Percentiles rank a stretch among this genome's conserved stretches.
phyloP scores from a whole-genome alignment of 768 basidiomycete species.

The Candolleomyces efflorescens region DNA sequence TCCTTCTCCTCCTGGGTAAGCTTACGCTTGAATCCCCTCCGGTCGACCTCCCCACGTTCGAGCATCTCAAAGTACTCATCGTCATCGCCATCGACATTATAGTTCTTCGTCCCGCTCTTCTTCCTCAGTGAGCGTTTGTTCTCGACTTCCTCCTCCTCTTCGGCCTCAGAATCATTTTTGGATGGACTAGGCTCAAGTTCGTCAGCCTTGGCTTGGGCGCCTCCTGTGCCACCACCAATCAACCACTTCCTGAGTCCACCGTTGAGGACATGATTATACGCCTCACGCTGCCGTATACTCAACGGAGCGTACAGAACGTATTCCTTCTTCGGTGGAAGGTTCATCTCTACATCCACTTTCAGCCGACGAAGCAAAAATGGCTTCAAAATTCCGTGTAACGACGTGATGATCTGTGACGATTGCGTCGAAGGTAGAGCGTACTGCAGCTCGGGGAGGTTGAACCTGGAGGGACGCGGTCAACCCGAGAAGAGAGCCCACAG shows the following conservation, averaged over 20 bases:
- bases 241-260: conserved; percentile 69
- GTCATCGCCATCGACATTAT: conserved; percentile 57
- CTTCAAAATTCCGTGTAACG: conserved; percentile 87
- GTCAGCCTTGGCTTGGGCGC: conserved; percentile 13
- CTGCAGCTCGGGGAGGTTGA: conserved; percentile 66
- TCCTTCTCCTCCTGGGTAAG: conserved; percentile 30
- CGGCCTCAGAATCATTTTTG: conserved; percentile 7
- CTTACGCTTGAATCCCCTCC: conserved; percentile 27
- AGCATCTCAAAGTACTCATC: conserved; percentile 63
- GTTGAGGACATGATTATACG: conserved; percentile 77
- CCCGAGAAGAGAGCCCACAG: not conserved
- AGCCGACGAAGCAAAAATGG: conserved; percentile 92
- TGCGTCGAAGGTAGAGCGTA: conserved; percentile 52
- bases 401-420: conserved; percentile 63
- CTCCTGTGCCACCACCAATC: conserved; percentile 29
- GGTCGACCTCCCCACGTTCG: conserved; percentile 43
- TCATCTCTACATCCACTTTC: conserved; percentile 80
- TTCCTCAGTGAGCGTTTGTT: conserved; percentile 23
- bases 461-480: conserved; percentile 35
- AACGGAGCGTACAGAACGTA: conserved; percentile 93
- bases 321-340: conserved; percentile 88
- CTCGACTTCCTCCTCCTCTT: conserved; percentile 22
- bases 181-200: conserved; percentile 11
- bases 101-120: conserved; percentile 37
- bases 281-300: conserved; percentile 73